These are phyloP conservation scores for Allantophomopsis cytisporea DNA, from an alignment of 2,329 filamentous ascomycete species.

Conservation along the genomic window DNA sequence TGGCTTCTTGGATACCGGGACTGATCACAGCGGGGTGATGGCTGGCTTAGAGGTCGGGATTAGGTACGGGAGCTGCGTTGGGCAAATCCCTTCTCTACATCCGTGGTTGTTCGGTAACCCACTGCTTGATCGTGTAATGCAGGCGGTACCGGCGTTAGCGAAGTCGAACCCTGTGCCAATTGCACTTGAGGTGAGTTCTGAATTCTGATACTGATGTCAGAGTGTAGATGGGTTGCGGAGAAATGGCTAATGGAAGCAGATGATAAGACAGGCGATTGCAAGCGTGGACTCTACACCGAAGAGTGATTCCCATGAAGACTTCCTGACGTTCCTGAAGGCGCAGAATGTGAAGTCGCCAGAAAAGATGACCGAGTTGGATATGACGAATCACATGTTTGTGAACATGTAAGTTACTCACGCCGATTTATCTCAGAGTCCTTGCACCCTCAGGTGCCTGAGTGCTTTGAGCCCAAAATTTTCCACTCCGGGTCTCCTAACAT, in stretches of 20 bases:
- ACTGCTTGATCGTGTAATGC: conserved; percentile 4
- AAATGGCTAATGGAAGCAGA: neutral
- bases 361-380: conserved; percentile 6
- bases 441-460: no score
- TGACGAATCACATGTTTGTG: conserved; percentile 6
- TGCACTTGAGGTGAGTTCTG: neutral
- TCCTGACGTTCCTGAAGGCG: conserved; percentile 1
- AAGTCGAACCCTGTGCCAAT: neutral
- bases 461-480: no score
- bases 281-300: neutral
- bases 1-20: conserved; percentile 13
- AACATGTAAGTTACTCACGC: conserved; percentile 5
- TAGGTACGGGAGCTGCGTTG: conserved; percentile 10
- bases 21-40: conserved; percentile 12
- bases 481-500: neutral
- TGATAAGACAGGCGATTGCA: neutral
- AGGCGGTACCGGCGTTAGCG: neutral
- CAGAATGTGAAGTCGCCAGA: conserved; percentile 7
- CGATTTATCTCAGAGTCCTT: no score
- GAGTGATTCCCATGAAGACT: neutral
- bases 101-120: conserved; percentile 7
- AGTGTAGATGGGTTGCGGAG: no score
- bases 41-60: conserved; percentile 8
- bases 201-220: neutral
- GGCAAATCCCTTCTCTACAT: conserved; percentile 12